Conservation (phyloP, 2,329 filamentous ascomycete species). For the Aureobasidium sp. region DNA sequence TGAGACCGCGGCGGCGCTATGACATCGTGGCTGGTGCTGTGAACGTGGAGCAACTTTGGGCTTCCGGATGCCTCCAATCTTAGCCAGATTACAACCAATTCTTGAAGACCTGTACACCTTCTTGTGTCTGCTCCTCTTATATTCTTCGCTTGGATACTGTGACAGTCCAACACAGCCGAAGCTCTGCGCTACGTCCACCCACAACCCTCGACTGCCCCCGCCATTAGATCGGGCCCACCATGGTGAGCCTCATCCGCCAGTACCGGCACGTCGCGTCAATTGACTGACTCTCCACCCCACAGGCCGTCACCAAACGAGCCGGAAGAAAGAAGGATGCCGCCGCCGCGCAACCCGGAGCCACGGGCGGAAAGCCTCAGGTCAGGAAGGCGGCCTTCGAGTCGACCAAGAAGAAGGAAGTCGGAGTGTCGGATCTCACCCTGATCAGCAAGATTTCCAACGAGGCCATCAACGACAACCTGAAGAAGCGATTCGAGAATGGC, state of each 20-base stretch:
- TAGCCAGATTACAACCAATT: neutral
- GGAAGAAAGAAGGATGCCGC: conserved; percentile 48
- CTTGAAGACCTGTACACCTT: neutral
- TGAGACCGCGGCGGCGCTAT: neutral
- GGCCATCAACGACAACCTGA: conserved; percentile 97
- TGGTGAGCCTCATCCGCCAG: neutral
- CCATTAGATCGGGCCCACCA: conserved; percentile 7
- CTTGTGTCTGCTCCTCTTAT: neutral
- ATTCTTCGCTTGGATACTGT: conserved; percentile 6
- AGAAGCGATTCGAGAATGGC: conserved; percentile 93
- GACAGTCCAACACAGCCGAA: neutral
- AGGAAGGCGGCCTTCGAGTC: conserved; percentile 95
- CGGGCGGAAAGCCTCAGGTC: conserved; percentile 58
- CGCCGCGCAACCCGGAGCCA: conserved; percentile 33
- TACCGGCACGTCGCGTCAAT: neutral
- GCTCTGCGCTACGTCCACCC: neutral
- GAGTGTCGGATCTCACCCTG: conserved; percentile 92
- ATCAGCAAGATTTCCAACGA: conserved; percentile 99
- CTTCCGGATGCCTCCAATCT: neutral
- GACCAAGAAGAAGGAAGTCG: conserved; percentile 98
- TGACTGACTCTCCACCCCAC: neutral
- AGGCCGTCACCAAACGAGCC: conserved; percentile 53
- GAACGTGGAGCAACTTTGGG: conserved; percentile 4
- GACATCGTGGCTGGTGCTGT: conserved; percentile 12
- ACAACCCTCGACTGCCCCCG: neutral